A percentile compares a stretch with the other conserved stretches of the same genome.
Conservation (phyloP, 1,139 yeast species). For the Nakaseomyces glabratus region DNA sequence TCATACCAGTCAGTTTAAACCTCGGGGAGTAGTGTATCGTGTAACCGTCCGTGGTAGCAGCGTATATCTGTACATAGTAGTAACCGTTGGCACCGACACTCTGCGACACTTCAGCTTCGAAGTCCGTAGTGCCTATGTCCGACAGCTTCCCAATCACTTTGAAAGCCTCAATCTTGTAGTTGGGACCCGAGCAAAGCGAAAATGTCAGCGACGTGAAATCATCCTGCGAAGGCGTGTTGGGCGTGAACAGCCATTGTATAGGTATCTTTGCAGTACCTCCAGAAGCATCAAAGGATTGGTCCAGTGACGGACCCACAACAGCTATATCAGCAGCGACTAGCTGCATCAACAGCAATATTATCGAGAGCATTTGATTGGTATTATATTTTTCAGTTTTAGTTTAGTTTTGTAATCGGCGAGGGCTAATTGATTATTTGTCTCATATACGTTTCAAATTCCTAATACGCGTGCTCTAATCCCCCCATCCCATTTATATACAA, state of each 20-base stretch:
- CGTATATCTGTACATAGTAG: constrained; percentile 59
- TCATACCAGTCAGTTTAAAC: constrained; percentile 59
- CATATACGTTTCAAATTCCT: no score
- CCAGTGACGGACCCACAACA: constrained; percentile 42
- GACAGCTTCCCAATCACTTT: constrained; percentile 28
- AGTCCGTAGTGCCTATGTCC: constrained; percentile 28
- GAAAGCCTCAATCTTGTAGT: constrained; percentile 40
- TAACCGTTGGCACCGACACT: constrained; percentile 48
- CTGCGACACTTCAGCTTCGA: constrained; percentile 37
- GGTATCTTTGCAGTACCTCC: constrained; percentile 38
- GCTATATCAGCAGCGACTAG: constrained; percentile 38
- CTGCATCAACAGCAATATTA: constrained; percentile 6
- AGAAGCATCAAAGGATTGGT: constrained; percentile 40
- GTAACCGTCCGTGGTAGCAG: constrained; percentile 36
- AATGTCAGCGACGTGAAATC: constrained; percentile 44
- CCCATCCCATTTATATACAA: no score
- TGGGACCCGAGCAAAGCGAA: constrained; percentile 63
- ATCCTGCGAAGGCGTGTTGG: constrained; percentile 37
- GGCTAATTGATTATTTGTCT: no score
- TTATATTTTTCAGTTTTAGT: no score
- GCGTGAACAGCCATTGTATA: constrained; percentile 53
- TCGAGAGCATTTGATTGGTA: no score
- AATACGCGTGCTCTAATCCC: no score
- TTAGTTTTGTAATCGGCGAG: no score
- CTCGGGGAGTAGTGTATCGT: constrained; percentile 62